Conservation (phyloP, 441 rosid species). For the Pelargonium fulgidum region DNA sequence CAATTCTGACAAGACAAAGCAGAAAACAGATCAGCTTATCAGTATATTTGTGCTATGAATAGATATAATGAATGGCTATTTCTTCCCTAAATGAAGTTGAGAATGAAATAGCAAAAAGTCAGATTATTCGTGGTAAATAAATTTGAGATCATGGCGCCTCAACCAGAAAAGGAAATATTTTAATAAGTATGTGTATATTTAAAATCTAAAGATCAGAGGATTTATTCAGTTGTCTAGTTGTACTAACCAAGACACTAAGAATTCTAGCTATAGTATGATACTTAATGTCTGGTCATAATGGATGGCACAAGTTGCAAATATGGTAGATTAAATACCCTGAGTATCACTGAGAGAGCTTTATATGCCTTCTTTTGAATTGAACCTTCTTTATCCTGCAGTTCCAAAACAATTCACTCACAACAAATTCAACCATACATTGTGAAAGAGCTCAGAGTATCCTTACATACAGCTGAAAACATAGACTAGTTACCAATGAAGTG, state of each 20-base stretch:
- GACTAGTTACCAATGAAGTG: conserved; percentile 10
- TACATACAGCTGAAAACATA: conserved; percentile 9
- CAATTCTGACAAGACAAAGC: conserved; percentile 36
- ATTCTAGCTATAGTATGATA: conserved; percentile 4
- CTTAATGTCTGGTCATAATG: not conserved
- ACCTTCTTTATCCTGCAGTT: conserved; percentile 64
- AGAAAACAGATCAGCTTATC: conserved; percentile 10
- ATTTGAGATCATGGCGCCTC: not conserved
- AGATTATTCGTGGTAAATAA: not conserved
- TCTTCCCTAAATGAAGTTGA: not conserved
- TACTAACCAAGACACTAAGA: not conserved
- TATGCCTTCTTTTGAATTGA: conserved; percentile 85
- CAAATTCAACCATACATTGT: conserved; percentile 1
- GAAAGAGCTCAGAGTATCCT: conserved; percentile 1
- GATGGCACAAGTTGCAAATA: conserved; percentile 1
- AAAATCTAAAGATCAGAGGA: not conserved
- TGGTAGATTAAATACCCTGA: conserved; percentile 43
- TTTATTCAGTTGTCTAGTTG: not conserved
- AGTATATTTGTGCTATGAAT: not conserved
- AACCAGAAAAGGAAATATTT: not conserved
- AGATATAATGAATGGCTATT: not conserved
- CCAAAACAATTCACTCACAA: conserved; percentile 17
- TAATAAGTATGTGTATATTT: too few species aligned
- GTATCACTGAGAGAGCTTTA: conserved; percentile 70
- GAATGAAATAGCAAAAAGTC: not conserved